A percentile compares a stretch with the other conserved stretches of the same genome.
Conservation (phyloP, 495 filamentous ascomycete genomes). For the Daldinia childiae region DNA sequence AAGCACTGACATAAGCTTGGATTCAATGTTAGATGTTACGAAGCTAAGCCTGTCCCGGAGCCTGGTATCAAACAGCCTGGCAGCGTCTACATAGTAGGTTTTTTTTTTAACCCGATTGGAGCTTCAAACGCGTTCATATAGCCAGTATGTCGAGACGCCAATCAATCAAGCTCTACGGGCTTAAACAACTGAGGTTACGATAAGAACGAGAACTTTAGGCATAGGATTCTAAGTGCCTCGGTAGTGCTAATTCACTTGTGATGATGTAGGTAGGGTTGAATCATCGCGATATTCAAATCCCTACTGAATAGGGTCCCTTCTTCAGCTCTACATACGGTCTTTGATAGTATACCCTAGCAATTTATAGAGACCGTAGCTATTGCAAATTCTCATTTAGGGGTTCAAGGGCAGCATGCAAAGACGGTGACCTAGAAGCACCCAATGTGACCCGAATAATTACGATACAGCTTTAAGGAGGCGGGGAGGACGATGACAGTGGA, state of each 20-base stretch:
- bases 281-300: background rate
- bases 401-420: background rate
- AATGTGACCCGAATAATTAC: background rate
- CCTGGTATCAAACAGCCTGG: too few species aligned
- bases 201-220: background rate
- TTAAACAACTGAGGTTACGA: background rate
- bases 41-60: background rate
- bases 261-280: background rate
- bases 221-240: background rate
- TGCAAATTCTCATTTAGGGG: background rate
- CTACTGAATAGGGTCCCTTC: background rate
- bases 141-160: background rate
- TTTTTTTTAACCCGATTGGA: background rate
- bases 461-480: background rate
- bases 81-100: background rate
- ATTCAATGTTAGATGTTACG: background rate
- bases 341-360: background rate
- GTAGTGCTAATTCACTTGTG: background rate
- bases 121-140: background rate
- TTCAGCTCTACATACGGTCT: background rate
- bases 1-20: constrained; percentile 3
- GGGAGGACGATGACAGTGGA: background rate
- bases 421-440: background rate
- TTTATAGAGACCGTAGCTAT: background rate
- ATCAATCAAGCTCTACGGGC: background rate